phyloP scores from a whole-genome alignment of 768 basidiomycete species.

The Amanita molliuscula region DNA sequence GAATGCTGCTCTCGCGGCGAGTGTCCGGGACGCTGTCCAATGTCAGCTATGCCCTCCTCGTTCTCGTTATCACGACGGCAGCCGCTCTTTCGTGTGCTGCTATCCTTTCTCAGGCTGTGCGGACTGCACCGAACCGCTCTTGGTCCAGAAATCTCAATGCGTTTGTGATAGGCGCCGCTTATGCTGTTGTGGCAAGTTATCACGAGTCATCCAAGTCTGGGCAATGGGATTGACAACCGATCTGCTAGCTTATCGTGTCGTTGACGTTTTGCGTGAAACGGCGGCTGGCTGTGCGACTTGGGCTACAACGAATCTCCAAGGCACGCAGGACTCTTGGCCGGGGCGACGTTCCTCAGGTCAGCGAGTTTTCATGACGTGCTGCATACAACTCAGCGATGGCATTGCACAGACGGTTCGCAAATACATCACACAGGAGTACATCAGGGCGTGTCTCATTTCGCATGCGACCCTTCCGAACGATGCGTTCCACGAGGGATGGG shows the following conservation, averaged over 20 bases:
- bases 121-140: constrained; percentile 42
- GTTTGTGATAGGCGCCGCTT: constrained; percentile 59
- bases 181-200: constrained; percentile 47
- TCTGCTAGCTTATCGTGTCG: constrained; percentile 41
- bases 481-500: constrained; percentile 66
- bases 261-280: constrained; percentile 58
- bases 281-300: constrained; percentile 52
- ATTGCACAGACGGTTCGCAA: constrained; percentile 44
- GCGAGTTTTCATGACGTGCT: neutral
- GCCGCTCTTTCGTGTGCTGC: constrained; percentile 54
- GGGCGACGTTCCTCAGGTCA: constrained; percentile 52
- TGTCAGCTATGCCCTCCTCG: constrained; percentile 40
- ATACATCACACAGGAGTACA: constrained; percentile 65
- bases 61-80: constrained; percentile 40
- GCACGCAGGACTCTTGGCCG: constrained; percentile 39
- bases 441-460: constrained; percentile 61
- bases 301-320: constrained; percentile 60
- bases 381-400: neutral
- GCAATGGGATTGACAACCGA: neutral
- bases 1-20: constrained; percentile 2
- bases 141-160: constrained; percentile 61
- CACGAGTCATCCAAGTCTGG: neutral
- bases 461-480: constrained; percentile 64
- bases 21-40: constrained; percentile 41
- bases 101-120: constrained; percentile 62